Base-by-base conservation (phyloP, 305 asterid species). In the Euphrasia arctica region DNA sequence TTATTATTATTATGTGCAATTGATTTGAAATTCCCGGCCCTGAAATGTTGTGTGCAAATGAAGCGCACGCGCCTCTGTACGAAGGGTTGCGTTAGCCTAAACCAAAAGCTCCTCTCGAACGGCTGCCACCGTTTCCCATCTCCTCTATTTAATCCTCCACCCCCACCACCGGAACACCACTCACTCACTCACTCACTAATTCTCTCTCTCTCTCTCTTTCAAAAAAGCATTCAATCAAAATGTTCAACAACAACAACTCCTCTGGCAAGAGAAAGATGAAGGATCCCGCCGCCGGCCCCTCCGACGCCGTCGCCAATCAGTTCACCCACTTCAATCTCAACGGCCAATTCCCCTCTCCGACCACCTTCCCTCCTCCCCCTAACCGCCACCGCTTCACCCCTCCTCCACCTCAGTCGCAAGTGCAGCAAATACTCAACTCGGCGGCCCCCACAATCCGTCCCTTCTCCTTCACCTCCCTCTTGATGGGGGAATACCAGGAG, bases 231-330 rank as follows among this genome's bases (percentile, higher is more conserved):
- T 47, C 55, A 1, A 0, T 8, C 32, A 60, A 31, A 75, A 25
- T 66, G 78, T 58, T 64, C 47, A 51, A 56, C 58, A 50, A 5
- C 59, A 59, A 31, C 12, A 18, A 18, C 22, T 18, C 22, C 42
- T 14, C 72, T 0, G 70, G 75, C 32, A 81, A 79, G 67, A 79
- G 87, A 69, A 84, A 74, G 75, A 29, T 71, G 76, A 70, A 63
- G 41, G 78, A 70, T 31, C 68, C 68, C 34, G 71, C 18, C 3
- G 58, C 48, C 0, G 13, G 13, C 41, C 47, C 12, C 15, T 3
- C 34, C 3, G 3, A 3, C 34, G 4, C 34, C 4, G 48, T 45
- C 31, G 18, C 14, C 1, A 14, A 58, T 1, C 58, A 52, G 27
- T 50, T 50, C 29, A 7, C 2, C 8, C 18, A 13, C 9, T n/a